Evolutionary conservation across 139 green algal species (phyloP).

Genomic region (Haematococcus sp.): DNA sequence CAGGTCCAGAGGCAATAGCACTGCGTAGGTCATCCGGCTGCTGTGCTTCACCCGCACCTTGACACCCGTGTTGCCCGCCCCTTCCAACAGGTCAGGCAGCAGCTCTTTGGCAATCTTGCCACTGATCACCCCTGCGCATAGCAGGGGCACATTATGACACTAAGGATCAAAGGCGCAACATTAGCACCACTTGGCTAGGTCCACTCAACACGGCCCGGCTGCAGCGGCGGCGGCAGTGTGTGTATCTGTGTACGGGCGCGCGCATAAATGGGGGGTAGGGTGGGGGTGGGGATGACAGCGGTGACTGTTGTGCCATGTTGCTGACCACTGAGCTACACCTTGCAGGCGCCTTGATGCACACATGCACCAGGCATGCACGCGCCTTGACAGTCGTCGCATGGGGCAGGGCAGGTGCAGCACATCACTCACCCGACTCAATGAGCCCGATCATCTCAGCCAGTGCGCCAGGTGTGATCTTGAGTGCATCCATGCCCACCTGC

Average conservation of each 20-base stretch:
- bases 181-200: neutral
- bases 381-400: no score
- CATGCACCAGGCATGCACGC: no score
- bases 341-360: no score
- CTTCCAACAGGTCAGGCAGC: constrained; percentile 77
- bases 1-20: no score
- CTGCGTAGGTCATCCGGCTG: no score
- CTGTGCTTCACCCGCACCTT: no score
- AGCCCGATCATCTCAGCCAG: constrained; percentile 90
- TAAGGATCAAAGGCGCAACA: neutral
- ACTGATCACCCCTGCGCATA: constrained; percentile 81
- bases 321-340: no score
- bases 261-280: no score
- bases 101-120: constrained; percentile 98
- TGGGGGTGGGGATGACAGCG: no score
- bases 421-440: constrained; percentile 67
- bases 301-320: no score
- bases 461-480: constrained; percentile 49
- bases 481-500: constrained; percentile 40
- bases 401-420: no score
- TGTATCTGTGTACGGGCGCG: neutral
- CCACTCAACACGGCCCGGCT: neutral
- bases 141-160: neutral
- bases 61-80: constrained; percentile 40
- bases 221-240: neutral